Evolutionary conservation across 257 asterid genomes (phyloP).

Genomic region (Catharanthus roseus): DNA sequence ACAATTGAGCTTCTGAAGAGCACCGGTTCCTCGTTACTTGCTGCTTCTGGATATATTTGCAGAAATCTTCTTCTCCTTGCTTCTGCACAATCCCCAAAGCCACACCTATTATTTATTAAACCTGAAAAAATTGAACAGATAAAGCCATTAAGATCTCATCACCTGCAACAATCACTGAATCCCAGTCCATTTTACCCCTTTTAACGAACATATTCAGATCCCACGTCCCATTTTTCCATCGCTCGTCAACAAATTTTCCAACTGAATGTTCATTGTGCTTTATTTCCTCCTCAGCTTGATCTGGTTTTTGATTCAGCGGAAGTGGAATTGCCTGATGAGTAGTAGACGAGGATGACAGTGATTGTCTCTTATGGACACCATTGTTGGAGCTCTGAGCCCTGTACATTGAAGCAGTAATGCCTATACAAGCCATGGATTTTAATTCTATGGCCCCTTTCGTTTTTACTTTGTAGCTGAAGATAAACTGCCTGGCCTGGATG

Average conservation of each 20-base stretch:
- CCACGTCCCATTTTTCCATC: conserved; percentile 76
- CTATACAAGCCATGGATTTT: conserved; percentile 45
- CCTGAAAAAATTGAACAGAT: too few relatives aligned
- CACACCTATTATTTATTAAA: too few relatives aligned
- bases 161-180: conserved; percentile 62
- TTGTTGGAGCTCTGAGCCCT: conserved; percentile 41
- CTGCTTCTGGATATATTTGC: conserved; percentile 52
- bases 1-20: conserved; percentile 54
- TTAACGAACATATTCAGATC: conserved; percentile 66
- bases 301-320: background rate
- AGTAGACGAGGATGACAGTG: conserved; percentile 18
- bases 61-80: conserved; percentile 58
- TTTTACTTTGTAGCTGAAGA: conserved; percentile 1
- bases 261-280: conserved; percentile 12
- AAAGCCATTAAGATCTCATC: background rate
- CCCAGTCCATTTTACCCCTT: conserved; percentile 67
- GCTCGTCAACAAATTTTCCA: conserved; percentile 33
- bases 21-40: conserved; percentile 58
- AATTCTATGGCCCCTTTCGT: conserved; percentile 1
- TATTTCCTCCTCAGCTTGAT: conserved; percentile 15
- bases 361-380: conserved; percentile 28
- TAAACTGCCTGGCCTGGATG: conserved; percentile 27
- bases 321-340: conserved; percentile 18
- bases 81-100: conserved; percentile 26
- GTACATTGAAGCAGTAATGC: conserved; percentile 37